Percentiles rank a stretch among this genome's conserved stretches.
Evolutionary conservation across 192 early-diverging fungal genomes (phyloP).

Genomic region (Backusella psychrophila): DNA sequence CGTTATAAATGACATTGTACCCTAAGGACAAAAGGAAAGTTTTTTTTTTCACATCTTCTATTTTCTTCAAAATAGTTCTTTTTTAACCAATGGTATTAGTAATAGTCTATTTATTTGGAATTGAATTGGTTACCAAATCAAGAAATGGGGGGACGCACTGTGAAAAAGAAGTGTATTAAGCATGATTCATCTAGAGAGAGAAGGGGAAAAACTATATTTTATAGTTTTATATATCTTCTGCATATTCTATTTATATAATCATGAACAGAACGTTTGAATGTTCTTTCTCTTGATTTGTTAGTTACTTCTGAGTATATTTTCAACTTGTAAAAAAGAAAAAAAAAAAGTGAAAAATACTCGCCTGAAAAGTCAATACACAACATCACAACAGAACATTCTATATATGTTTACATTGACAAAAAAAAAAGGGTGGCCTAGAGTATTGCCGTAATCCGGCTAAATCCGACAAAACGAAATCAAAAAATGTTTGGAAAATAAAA

Average conservation of each 20-base stretch:
- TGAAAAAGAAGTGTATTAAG: neutral
- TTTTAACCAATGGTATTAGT: neutral
- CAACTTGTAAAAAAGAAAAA: too few relatives aligned
- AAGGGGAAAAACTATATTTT: neutral
- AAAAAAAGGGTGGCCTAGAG: neutral
- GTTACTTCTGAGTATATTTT: too few relatives aligned
- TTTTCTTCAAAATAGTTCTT: neutral
- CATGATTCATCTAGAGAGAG: neutral
- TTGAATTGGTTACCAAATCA: neutral
- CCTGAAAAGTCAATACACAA: neutral
- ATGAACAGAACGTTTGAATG: neutral
- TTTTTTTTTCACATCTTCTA: neutral
- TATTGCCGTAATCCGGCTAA: neutral
- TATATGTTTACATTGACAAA: neutral
- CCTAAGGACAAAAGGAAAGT: neutral
- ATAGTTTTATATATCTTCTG: neutral
- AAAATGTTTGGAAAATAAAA: neutral
- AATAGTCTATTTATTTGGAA: neutral
- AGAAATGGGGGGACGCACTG: neutral
- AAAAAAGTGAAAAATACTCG: too few relatives aligned
- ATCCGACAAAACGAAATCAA: neutral
- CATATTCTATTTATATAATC: neutral
- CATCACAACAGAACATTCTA: neutral
- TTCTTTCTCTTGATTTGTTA: neutral
- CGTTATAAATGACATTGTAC: neutral